A percentile compares a stretch with the other conserved stretches of the same genome.
Conservation (phyloP, 768 basidiomycete genomes). For the Lactifluus hygrophoroides region DNA sequence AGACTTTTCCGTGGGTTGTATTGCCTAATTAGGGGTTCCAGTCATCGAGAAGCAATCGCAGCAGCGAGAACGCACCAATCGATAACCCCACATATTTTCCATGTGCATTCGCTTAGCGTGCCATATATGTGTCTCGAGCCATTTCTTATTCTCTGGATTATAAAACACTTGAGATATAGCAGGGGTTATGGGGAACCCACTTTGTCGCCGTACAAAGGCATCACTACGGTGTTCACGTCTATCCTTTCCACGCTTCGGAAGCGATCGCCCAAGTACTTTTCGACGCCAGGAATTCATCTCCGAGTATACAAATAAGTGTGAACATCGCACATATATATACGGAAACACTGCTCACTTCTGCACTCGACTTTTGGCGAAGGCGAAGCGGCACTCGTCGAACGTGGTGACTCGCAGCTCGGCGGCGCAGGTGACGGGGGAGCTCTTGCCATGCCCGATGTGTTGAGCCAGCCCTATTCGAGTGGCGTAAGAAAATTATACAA, state of each 20-base stretch:
- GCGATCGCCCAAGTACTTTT: constrained; percentile 35
- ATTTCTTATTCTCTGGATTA: constrained; percentile 65
- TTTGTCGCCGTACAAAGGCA: constrained; percentile 59
- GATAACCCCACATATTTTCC: constrained; percentile 87
- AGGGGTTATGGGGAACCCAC: constrained; percentile 35
- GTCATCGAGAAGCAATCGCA: not conserved
- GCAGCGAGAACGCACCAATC: constrained; percentile 46
- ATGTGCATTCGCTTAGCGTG: constrained; percentile 96
- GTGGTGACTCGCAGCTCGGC: constrained; percentile 92
- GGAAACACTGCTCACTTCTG: constrained; percentile 50
- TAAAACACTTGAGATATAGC: not conserved
- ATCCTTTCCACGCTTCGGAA: constrained; percentile 57
- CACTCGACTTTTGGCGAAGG: constrained; percentile 69
- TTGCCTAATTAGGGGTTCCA: constrained; percentile 41
- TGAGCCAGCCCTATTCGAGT: constrained; percentile 44
- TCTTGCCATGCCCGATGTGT: constrained; percentile 88
- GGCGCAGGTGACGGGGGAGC: constrained; percentile 81
- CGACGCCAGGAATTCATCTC: constrained; percentile 48
- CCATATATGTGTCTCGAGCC: constrained; percentile 97
- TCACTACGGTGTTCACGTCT: constrained; percentile 53
- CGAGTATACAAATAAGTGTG: not conserved
- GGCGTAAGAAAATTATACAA: not conserved
- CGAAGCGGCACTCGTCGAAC: constrained; percentile 83
- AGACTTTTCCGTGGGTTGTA: constrained; percentile 84
- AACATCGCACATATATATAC: not conserved